A percentile compares a stretch with the other conserved stretches of the same genome.
Conservation (phyloP, 306 rosid genomes). For the Crotalaria pallida region DNA sequence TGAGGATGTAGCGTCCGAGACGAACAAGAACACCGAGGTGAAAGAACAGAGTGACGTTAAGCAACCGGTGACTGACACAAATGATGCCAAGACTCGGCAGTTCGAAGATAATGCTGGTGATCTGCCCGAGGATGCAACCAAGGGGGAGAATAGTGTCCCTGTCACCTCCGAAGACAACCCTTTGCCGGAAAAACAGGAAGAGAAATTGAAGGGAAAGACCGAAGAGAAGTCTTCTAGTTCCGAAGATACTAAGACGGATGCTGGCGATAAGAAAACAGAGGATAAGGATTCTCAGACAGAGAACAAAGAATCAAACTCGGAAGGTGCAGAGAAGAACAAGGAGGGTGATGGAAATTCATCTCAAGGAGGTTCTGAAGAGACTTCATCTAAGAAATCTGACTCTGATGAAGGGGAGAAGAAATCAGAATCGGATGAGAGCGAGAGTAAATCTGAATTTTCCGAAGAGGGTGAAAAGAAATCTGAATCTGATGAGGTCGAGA, state of each 20-base stretch:
- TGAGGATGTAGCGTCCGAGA: conserved; percentile 49
- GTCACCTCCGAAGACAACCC: conserved; percentile 29
- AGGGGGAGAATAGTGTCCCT: conserved; percentile 41
- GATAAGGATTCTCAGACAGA: conserved; percentile 26
- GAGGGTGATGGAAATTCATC: conserved; percentile 3
- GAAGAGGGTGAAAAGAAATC: conserved; percentile 29
- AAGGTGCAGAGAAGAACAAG: background rate
- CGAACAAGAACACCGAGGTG: conserved; percentile 42
- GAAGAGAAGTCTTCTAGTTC: conserved; percentile 37
- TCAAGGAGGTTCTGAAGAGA: conserved; percentile 21
- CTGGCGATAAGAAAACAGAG: conserved; percentile 25
- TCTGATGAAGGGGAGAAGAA: conserved; percentile 27
- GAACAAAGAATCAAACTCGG: conserved; percentile 31
- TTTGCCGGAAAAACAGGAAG: conserved; percentile 22
- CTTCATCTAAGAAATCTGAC: conserved; percentile 23
- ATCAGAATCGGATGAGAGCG: conserved; percentile 33
- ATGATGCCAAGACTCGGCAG: conserved; percentile 40
- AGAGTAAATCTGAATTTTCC: too few relatives aligned
- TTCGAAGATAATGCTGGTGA: conserved; percentile 73
- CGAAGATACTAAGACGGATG: conserved; percentile 38
- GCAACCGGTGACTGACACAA: conserved; percentile 36
- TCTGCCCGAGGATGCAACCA: conserved; percentile 66
- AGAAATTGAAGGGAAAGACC: conserved; percentile 28
- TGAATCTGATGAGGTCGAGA: conserved; percentile 32
- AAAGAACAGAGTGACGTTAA: conserved; percentile 36